These are phyloP conservation scores for Hypocreales sp. DNA, from an alignment of 2,329 filamentous ascomycete species.

Conservation along the genomic window DNA sequence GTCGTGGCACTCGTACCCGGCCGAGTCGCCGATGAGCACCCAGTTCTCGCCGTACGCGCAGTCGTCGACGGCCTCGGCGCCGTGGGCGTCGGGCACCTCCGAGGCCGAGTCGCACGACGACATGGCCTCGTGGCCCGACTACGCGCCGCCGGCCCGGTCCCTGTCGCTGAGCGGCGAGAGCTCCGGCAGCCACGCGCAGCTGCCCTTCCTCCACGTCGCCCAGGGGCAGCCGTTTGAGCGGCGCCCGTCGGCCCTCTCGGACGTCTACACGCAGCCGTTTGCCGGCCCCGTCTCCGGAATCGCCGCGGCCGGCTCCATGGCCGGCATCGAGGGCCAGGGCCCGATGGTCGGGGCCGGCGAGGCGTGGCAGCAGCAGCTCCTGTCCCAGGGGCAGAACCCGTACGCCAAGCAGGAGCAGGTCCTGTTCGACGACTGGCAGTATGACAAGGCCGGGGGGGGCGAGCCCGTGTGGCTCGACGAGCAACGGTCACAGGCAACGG, in stretches of 20 bases:
- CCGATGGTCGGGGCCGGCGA: conserved; percentile 25
- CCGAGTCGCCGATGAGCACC: conserved; percentile 33
- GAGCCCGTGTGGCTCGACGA: conserved; percentile 6
- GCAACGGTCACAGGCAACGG: conserved; percentile 2
- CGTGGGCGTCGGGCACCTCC: conserved; percentile 23
- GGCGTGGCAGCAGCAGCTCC: conserved; percentile 25
- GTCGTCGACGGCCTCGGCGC: conserved; percentile 20
- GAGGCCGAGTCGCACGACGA: conserved; percentile 26
- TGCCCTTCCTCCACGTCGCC: conserved; percentile 24
- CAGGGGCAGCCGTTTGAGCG: conserved; percentile 26
- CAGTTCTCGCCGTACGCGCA: conserved; percentile 34
- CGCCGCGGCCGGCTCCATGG: conserved; percentile 17
- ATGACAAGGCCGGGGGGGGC: conserved; percentile 9
- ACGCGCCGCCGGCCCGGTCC: conserved; percentile 27
- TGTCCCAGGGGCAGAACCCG: conserved; percentile 14
- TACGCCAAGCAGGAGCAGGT: conserved; percentile 23
- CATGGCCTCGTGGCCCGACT: conserved; percentile 25
- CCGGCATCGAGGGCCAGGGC: conserved; percentile 11
- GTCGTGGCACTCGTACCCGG: conserved; percentile 33
- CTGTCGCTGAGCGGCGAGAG: conserved; percentile 32
- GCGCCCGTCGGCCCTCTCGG: conserved; percentile 23
- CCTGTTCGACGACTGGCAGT: conserved; percentile 21
- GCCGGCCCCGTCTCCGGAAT: conserved; percentile 20
- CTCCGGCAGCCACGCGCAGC: conserved; percentile 16
- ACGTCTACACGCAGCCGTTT: conserved; percentile 26